These are phyloP conservation scores for Penicillium steckii DNA, from an alignment of 495 filamentous ascomycete genomes.

Conservation along the genomic window DNA sequence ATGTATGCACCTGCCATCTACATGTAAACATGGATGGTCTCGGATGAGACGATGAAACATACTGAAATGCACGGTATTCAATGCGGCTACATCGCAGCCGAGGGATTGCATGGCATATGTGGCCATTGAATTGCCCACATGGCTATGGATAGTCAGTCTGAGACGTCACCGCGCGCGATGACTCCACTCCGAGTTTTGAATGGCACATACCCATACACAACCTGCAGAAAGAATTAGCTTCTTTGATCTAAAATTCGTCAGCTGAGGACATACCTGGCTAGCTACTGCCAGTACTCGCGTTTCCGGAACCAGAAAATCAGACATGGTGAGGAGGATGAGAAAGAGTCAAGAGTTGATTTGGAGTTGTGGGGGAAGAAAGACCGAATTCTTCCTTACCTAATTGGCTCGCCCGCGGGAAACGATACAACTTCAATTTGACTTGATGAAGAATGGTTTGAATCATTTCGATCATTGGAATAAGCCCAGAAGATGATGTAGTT, in stretches of 20 bases:
- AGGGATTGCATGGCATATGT: constrained; percentile 88
- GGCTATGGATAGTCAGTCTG: constrained; percentile 51
- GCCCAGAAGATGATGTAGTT: too few relatives aligned
- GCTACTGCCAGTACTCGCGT: constrained; percentile 89
- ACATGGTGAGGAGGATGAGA: constrained; percentile 24
- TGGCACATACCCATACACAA: constrained; percentile 70
- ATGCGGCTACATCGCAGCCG: constrained; percentile 86
- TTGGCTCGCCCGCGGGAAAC: constrained; percentile 12
- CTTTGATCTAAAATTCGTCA: background rate
- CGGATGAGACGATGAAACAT: constrained; percentile 20
- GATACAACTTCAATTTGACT: background rate
- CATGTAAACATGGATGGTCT: background rate
- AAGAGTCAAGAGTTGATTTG: constrained; percentile 1
- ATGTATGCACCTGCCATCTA: background rate
- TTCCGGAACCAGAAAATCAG: constrained; percentile 63
- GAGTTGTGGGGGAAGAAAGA: constrained; percentile 8
- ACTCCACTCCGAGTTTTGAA: constrained; percentile 12
- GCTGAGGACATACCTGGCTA: constrained; percentile 79
- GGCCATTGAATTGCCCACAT: constrained; percentile 96
- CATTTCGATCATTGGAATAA: too few relatives aligned
- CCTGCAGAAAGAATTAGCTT: constrained; percentile 46
- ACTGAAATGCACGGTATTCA: constrained; percentile 98
- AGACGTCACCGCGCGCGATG: constrained; percentile 4
- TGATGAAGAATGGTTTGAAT: too few relatives aligned
- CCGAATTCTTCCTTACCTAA: constrained; percentile 22